Evolutionary conservation across 2,329 filamentous ascomycete genomes (phyloP).

Genomic region (Penicillium brevicompactum): DNA sequence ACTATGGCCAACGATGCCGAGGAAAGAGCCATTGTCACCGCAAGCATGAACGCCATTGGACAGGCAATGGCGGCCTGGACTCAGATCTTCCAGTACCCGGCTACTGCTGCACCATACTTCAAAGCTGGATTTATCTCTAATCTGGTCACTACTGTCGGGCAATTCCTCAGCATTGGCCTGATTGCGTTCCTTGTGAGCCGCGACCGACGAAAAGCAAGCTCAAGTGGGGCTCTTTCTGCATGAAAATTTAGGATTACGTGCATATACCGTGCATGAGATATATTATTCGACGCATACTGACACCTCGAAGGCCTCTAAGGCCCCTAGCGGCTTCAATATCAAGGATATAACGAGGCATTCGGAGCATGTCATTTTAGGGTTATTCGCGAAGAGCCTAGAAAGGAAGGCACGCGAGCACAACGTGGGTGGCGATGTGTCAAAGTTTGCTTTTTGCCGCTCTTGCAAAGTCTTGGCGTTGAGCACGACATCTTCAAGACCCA

Average conservation of each 20-base stretch:
- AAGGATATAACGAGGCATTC: not conserved
- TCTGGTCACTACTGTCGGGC: conserved; percentile 37
- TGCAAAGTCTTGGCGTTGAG: not conserved
- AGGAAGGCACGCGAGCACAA: not conserved
- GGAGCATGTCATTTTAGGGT: not conserved
- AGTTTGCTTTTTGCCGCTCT: not conserved
- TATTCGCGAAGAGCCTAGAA: not conserved
- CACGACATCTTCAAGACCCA: conserved; percentile 6
- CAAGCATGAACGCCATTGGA: conserved; percentile 49
- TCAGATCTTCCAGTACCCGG: conserved; percentile 44
- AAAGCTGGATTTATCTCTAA: conserved; percentile 22
- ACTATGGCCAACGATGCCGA: conserved; percentile 44
- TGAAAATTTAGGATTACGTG: not conserved
- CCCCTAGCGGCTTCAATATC: no score
- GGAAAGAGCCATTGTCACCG: conserved; percentile 46
- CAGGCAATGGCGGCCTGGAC: conserved; percentile 46
- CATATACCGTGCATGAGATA: not conserved
- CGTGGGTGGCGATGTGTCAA: not conserved
- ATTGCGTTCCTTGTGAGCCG: conserved; percentile 22
- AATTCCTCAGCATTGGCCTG: conserved; percentile 31
- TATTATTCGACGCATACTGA: not conserved
- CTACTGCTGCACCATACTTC: conserved; percentile 40
- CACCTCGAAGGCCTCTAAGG: not conserved
- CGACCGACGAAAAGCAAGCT: conserved; percentile 1
- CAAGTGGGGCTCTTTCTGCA: not conserved